These are phyloP conservation scores for Filosporella fistucella DNA, from an alignment of 495 filamentous ascomycete genomes.

Conservation along the genomic window DNA sequence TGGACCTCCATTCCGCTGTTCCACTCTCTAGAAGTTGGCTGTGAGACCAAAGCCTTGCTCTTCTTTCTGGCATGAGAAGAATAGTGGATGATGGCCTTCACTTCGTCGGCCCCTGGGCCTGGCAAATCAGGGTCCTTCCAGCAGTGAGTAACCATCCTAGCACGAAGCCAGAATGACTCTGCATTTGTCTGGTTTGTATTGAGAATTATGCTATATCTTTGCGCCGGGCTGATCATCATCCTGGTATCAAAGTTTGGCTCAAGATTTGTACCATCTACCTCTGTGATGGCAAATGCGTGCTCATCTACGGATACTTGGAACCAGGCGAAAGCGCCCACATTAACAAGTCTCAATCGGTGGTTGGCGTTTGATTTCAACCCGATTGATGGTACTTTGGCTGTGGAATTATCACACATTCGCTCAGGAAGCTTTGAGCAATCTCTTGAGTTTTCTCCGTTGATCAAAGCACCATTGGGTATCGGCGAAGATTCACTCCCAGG, in stretches of 20 bases:
- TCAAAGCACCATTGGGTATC: conserved; percentile 56
- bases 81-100: conserved; percentile 50
- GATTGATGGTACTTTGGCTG: conserved; percentile 36
- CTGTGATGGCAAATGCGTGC: conserved; percentile 50
- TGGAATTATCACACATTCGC: conserved; percentile 41
- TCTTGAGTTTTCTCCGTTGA: conserved; percentile 55
- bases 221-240: conserved; percentile 55
- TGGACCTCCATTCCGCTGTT: conserved; percentile 30
- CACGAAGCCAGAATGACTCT: conserved; percentile 56
- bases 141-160: conserved; percentile 51
- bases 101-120: conserved; percentile 41
- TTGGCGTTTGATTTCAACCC: conserved; percentile 43
- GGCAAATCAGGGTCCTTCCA: conserved; percentile 42
- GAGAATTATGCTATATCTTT: conserved; percentile 62
- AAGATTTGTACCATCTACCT: conserved; percentile 69
- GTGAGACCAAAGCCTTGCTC: conserved; percentile 21
- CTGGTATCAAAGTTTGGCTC: conserved; percentile 46
- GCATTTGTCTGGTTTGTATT: conserved; percentile 50
- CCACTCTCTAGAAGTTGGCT: conserved; percentile 31
- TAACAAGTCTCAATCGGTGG: conserved; percentile 68
- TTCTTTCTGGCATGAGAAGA: conserved; percentile 29
- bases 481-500: conserved; percentile 52
- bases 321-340: conserved; percentile 56
- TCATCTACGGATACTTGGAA: conserved; percentile 48
- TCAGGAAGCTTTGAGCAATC: conserved; percentile 42